phyloP scores from a whole-genome alignment of 2,329 filamentous ascomycete genomes.

The Cryphonectria parasitica region DNA sequence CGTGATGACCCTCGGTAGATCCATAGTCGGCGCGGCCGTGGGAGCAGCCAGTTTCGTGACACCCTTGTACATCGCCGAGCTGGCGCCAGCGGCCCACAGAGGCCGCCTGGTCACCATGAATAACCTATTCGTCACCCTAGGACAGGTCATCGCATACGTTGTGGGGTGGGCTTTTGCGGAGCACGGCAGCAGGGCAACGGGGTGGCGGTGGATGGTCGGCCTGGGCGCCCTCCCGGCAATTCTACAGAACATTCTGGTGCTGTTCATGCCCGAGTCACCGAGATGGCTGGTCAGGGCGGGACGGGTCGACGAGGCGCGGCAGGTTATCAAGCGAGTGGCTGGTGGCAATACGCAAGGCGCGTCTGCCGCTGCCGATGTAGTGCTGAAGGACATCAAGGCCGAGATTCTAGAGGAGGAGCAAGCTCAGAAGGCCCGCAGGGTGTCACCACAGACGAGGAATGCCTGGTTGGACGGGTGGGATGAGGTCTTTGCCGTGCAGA shows the following conservation, averaged over 20 bases:
- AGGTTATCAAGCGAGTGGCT: constrained; percentile 68
- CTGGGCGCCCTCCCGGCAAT: constrained; percentile 78
- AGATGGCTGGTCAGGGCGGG: constrained; percentile 80
- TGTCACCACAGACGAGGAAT: constrained; percentile 34
- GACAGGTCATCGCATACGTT: constrained; percentile 87
- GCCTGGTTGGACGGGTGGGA: constrained; percentile 52
- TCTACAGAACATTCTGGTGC: constrained; percentile 69
- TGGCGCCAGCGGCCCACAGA: constrained; percentile 75
- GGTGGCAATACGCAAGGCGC: constrained; percentile 51
- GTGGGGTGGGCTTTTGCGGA: constrained; percentile 76
- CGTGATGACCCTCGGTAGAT: constrained; percentile 69
- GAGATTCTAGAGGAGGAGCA: constrained; percentile 74
- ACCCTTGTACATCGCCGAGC: constrained; percentile 85
- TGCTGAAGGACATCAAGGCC: constrained; percentile 71
- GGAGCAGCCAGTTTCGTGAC: constrained; percentile 81
- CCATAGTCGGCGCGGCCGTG: constrained; percentile 72
- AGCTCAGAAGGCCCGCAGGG: constrained; percentile 52
- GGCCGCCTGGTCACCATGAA: constrained; percentile 83
- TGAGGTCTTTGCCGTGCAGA: constrained; percentile 60
- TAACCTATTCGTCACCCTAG: constrained; percentile 81
- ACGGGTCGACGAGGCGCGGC: constrained; percentile 62
- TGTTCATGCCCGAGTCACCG: constrained; percentile 84
- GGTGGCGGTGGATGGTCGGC: constrained; percentile 93
- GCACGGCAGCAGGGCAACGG: constrained; percentile 53
- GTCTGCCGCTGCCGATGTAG: constrained; percentile 54